Evolutionary conservation across 139 green algal species (phyloP).

Genomic region (Tetraselmis chui): DNA sequence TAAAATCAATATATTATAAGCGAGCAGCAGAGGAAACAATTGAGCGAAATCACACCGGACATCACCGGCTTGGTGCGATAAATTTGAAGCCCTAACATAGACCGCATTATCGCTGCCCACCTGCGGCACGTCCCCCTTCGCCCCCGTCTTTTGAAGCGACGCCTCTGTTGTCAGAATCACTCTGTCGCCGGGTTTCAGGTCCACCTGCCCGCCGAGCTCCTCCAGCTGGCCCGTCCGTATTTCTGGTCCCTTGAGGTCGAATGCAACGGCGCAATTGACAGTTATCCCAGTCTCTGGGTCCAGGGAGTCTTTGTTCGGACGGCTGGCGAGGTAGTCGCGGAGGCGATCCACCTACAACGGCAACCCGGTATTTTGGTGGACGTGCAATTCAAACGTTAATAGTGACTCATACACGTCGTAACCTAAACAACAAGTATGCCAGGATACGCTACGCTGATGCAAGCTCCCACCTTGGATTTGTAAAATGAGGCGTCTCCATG

Average conservation of each 20-base stretch:
- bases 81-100: too few relatives aligned
- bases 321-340: neutral
- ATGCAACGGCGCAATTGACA: constrained; percentile 5
- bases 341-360: neutral
- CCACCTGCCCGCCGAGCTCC: neutral
- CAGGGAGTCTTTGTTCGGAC: neutral
- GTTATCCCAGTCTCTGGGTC: neutral
- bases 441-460: too few relatives aligned
- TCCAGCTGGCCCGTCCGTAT: constrained; percentile 10
- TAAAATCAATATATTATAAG: too few relatives aligned
- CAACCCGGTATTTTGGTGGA: neutral
- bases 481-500: constrained; percentile 5
- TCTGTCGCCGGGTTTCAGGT: neutral
- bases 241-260: constrained; percentile 17
- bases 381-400: too few relatives aligned
- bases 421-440: too few relatives aligned
- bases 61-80: too few relatives aligned
- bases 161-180: neutral
- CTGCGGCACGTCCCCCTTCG: neutral
- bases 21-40: too few relatives aligned
- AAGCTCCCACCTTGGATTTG: neutral
- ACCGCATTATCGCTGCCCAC: too few relatives aligned
- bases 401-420: too few relatives aligned
- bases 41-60: too few relatives aligned
- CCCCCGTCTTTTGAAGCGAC: neutral